These are phyloP conservation scores for Alternaria longipes DNA, from an alignment of 2,329 filamentous ascomycete genomes.

Conservation along the genomic window DNA sequence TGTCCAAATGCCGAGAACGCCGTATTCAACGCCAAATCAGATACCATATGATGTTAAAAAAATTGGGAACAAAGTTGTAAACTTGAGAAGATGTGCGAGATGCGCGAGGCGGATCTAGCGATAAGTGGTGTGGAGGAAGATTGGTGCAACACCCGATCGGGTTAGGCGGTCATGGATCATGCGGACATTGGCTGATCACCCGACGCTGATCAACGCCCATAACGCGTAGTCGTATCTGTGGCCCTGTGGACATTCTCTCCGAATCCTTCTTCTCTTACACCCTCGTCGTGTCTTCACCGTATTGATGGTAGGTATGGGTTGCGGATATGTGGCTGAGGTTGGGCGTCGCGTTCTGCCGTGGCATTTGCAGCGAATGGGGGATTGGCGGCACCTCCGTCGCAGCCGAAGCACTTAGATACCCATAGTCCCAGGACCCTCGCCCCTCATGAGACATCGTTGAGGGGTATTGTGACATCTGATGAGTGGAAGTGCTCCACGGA, in stretches of 20 bases:
- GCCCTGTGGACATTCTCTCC: constrained; percentile 18
- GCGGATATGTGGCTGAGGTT: constrained; percentile 42
- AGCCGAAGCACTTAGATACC: constrained; percentile 42
- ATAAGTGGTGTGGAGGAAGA: constrained; percentile 41
- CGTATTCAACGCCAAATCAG: constrained; percentile 28
- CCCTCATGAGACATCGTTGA: constrained; percentile 40
- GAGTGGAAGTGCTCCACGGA: constrained; percentile 44
- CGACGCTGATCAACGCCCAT: constrained; percentile 40
- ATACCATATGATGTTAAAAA: constrained; percentile 17
- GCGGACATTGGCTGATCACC: constrained; percentile 46
- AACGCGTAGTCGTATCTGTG: constrained; percentile 28
- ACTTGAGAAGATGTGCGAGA: constrained; percentile 24
- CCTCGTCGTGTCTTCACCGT: constrained; percentile 50
- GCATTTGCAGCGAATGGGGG: constrained; percentile 45
- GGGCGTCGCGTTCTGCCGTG: constrained; percentile 43
- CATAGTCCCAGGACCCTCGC: constrained; percentile 50
- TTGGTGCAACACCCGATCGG: constrained; percentile 27
- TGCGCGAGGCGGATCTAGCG: constrained; percentile 35
- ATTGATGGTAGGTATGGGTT: constrained; percentile 48
- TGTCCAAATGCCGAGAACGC: constrained; percentile 26
- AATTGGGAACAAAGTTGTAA: constrained; percentile 14
- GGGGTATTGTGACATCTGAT: constrained; percentile 48
- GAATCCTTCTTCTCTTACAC: constrained; percentile 34
- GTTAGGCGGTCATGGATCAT: constrained; percentile 39
- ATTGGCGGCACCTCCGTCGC: constrained; percentile 37